These are phyloP conservation scores for Tylopilus rubrobrunneus DNA, from an alignment of 768 basidiomycete genomes.

Conservation along the genomic window DNA sequence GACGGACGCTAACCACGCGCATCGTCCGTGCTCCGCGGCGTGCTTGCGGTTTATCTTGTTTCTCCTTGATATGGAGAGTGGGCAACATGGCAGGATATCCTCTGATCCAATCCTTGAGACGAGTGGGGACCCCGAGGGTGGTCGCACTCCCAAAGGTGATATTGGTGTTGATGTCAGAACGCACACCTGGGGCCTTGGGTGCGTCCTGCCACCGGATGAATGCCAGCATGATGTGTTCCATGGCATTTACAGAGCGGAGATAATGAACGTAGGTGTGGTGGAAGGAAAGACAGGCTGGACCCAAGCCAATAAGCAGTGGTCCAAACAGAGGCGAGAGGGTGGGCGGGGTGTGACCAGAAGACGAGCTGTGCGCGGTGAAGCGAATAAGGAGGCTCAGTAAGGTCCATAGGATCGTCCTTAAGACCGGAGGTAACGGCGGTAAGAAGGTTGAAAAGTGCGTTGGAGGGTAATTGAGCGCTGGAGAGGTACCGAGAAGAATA, in stretches of 20 bases:
- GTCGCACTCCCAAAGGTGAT: slow-evolving; percentile 47
- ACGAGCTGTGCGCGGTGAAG: slow-evolving; percentile 77
- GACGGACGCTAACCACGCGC: slow-evolving; percentile 70
- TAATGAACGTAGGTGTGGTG: slow-evolving; percentile 63
- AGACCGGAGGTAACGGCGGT: slow-evolving; percentile 44
- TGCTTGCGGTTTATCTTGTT: slow-evolving; percentile 52
- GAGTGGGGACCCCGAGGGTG: slow-evolving; percentile 69
- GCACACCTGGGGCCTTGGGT: slow-evolving; percentile 34
- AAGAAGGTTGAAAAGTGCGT: slow-evolving; percentile 72
- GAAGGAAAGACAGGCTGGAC: slow-evolving; percentile 47
- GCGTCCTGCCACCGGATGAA: slow-evolving; percentile 83
- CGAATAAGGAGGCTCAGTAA: slow-evolving; percentile 79
- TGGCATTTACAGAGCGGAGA: slow-evolving; percentile 78
- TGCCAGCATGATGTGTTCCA: slow-evolving; percentile 89
- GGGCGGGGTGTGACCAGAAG: slow-evolving; percentile 88
- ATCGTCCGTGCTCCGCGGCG: slow-evolving; percentile 74
- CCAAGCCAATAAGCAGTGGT: slow-evolving; percentile 84
- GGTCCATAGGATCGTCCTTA: slow-evolving; percentile 60
- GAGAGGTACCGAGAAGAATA: slow-evolving; percentile 11
- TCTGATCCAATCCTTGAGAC: slow-evolving; percentile 89
- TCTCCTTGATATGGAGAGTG: slow-evolving; percentile 47
- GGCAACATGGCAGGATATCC: slow-evolving; percentile 84
- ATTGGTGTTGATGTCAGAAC: slow-evolving; percentile 30
- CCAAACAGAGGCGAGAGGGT: slow-evolving; percentile 88
- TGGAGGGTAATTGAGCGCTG: slow-evolving; percentile 62